Evolutionary conservation across 2,329 filamentous ascomycete species (phyloP), one percentile per base, ranked within the genome.

Genomic region (Sphaerulina vaccinii): DNA sequence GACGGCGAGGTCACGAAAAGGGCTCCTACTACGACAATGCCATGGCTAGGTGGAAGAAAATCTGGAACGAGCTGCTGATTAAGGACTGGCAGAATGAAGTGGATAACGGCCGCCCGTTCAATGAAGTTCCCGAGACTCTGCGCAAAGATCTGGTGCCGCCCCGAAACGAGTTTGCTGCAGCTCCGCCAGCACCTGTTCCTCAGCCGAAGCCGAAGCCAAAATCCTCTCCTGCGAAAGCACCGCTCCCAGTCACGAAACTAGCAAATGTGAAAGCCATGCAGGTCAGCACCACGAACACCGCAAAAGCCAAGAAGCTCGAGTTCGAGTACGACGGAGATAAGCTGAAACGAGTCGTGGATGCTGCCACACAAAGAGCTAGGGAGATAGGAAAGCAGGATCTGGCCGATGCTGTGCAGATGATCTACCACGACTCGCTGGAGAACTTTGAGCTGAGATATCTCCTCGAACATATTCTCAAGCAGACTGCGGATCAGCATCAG

Each of bases 401-500:
- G 39, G 68, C 67, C 19, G 51, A 57, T 19, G 73, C 73, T 13
- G 57, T 78, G 7, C 65, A 68, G 47, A 61, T 71, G 44, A 62
- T 77, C 35, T 71, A 70, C 57, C 58, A 67, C 11, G 62, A 73
- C 40, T 71, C 71, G 57, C 62, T 67, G 23, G 59, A 54, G 16
- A 65, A 76, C 27, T 51, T 60, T 10, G 55, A 59, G 19, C 57
- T 75, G n/a, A 65, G 68, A 27, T 59, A 65, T 18, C 59, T 74
- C 4, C 65, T 78, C 5, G 66, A 74, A 23, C 66, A 67, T 9
- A 67, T 76, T 23, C 66, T 76, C 37, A 63, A 68, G 16, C 68
- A 72, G 44, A 69, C 62, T 22, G 61, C 68, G 35, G 71, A 68
- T 4, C 49, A 60, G n/a, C 61, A 70, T 48, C 69, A 77, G 54